Evolutionary conservation across 768 basidiomycete species (phyloP), one percentile per base, ranked within the genome.

Genomic region (Mrakia hoshinonis): DNA sequence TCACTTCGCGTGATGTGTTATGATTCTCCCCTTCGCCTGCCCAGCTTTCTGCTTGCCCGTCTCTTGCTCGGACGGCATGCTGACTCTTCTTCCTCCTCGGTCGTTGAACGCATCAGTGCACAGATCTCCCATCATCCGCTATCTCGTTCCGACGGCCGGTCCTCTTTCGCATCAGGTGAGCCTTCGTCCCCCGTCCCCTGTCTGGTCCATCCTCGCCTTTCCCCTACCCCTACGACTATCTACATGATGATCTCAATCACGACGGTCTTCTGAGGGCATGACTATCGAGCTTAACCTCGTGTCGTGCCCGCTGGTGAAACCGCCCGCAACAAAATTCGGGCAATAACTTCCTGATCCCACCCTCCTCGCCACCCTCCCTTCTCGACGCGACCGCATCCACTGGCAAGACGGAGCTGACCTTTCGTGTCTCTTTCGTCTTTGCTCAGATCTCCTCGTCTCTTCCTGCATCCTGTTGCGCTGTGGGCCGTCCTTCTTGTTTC

Each of bases 261-360:
- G 67, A 68, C 67, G 67, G 67, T 68, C 67, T 68, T 68, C 67
- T 58, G 67, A 68, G 38, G 54, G 55, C 24, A 29, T n/a, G 18
- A 7, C 20, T 48, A 39, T 31, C 54, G 67, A 58, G 67, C 67
- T 68, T 68, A 68, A 68, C 67, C 67, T 68, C 54, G 54, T 48
- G 11, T 39, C 20, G 55, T 46, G 38, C 55, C 38, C 51, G 29
- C 67, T 68, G 67, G 51, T 68, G 67, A 68, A 68, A 68, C 67
- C 67, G 67, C 55, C 39, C 67, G 67, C 67, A 68, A 68, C 67
- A 68, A 68, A 68, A 68, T 68, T 60, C 67, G 67, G 39, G 55
- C 67, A 68, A 54, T 39, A 47, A 68, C 49, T 54, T 68, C 51
- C 67, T 68, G 67, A 68, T 68, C 36, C 47, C 48, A 15, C 38